Evolutionary conservation across 1,139 yeast genomes (phyloP), one percentile per base, ranked within the genome.

Genomic region (Arxiozyma heterogenica): DNA sequence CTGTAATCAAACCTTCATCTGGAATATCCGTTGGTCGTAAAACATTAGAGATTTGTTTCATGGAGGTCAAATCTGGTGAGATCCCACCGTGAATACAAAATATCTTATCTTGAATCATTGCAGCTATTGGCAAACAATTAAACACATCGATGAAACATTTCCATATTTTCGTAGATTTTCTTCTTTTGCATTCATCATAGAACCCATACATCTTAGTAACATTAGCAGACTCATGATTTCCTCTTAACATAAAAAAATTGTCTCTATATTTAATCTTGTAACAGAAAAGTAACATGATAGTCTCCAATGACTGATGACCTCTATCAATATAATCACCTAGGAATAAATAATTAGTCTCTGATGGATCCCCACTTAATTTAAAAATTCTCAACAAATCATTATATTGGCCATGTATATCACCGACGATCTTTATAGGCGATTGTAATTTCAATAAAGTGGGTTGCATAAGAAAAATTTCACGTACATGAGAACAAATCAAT

Each of bases 21-120:
- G 96, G 96, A 41, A 88, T 83, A 70, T 87, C 95, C 0, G 95
- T 87, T 22, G 96, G 96, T 62, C 96, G 75, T 59, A 80, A 80
- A 57, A 88, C 47, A 49, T 76, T 75, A 60, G 82, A 82, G 59
- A 88, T 84, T 65, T 86, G 93, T 52, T 76, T 76, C 70, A 88
- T 73, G 59, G 80, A 78, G 20, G 75, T 75, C 61, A 88, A 75
- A 54, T 82, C 83, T 2, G 96, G 96, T 0, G 95, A 86, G 49
- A 88, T 75, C 4, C 96, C 96, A 41, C 96, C 96, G 71, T 88
- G 96, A 55, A 88, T 87, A 72, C 95, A 87, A 62, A 88, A 88
- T 46, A 88, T 86, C 67, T 84, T 84, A 60, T 87, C 91, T 52
- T 86, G 88, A 62, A 88, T 84, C 4, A 88, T 82, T 4, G 95